Percentiles rank a stretch among this genome's conserved stretches.
phyloP scores from a whole-genome alignment of 2,329 filamentous ascomycete genomes.

The Alternaria dauci region DNA sequence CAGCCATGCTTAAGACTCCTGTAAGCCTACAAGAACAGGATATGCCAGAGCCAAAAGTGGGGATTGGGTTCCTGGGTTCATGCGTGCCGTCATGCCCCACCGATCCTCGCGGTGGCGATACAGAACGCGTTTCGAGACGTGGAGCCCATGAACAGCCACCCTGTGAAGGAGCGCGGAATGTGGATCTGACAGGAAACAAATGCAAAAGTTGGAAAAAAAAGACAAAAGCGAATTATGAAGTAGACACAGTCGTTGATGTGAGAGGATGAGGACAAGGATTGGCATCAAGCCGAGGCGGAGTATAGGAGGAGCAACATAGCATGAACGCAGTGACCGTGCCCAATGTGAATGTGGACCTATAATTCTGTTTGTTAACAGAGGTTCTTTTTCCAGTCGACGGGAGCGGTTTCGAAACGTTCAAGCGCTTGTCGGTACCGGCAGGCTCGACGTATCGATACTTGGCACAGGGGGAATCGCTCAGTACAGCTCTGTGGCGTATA shows the following conservation, averaged over 20 bases:
- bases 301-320: constrained; percentile 8
- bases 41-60: constrained; percentile 1
- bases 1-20: not conserved
- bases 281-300: not conserved
- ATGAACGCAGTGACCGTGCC: constrained; percentile 8
- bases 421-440: not conserved
- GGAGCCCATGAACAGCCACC: constrained; percentile 1
- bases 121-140: constrained; percentile 12
- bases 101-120: constrained; percentile 4
- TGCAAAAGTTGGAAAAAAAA: not conserved
- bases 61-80: not conserved
- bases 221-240: not conserved
- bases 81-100: constrained; percentile 1
- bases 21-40: not conserved
- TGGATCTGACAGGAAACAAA: constrained; percentile 16
- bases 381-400: constrained; percentile 9
- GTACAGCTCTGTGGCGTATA: not conserved
- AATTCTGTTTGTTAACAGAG: not conserved
- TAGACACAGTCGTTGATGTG: not conserved
- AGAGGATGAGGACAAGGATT: not conserved
- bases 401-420: constrained; percentile 20
- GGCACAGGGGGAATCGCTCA: not conserved
- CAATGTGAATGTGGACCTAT: constrained; percentile 2
- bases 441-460: constrained; percentile 1
- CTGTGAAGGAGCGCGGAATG: not conserved